A percentile compares a stretch with the other conserved stretches of the same genome.
These are phyloP conservation scores for Senna siamea DNA, from an alignment of 306 rosid genomes.

Conservation along the genomic window DNA sequence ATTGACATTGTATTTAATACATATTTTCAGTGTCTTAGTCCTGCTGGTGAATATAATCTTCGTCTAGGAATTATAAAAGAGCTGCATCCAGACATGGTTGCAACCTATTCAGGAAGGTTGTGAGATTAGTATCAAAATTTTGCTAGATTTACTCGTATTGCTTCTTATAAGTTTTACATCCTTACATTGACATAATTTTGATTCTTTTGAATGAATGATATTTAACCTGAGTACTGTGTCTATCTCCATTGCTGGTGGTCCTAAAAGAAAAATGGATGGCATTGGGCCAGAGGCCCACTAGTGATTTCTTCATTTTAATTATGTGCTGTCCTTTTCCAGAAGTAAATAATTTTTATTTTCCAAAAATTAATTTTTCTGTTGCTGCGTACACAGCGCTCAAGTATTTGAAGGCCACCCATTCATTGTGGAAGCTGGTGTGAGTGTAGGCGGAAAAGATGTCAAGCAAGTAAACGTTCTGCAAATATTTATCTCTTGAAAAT, in stretches of 20 bases:
- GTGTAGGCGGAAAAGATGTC: slow-evolving; percentile 94
- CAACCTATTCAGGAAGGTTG: slow-evolving; percentile 99
- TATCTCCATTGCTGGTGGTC: neutral
- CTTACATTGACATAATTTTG: slow-evolving; percentile 26
- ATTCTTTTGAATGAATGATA: slow-evolving; percentile 19
- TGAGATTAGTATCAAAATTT: slow-evolving; percentile 39
- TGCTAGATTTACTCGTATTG: slow-evolving; percentile 36
- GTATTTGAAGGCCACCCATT: slow-evolving; percentile 99
- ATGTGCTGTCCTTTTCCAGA: slow-evolving; percentile 23
- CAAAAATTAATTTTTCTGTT: slow-evolving; percentile 28
- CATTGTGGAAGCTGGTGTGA: slow-evolving; percentile 97
- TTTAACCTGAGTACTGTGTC: slow-evolving; percentile 27
- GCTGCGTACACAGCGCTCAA: slow-evolving; percentile 62
- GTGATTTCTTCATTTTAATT: neutral
- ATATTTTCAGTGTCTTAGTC: slow-evolving; percentile 87
- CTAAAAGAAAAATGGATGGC: neutral
- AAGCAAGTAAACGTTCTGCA: slow-evolving; percentile 67
- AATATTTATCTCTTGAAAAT: slow-evolving; percentile 21
- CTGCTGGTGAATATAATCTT: slow-evolving; percentile 98
- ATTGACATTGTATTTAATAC: slow-evolving; percentile 34
- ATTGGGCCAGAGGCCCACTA: neutral
- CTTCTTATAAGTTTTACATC: slow-evolving; percentile 28
- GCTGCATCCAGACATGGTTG: slow-evolving; percentile 98
- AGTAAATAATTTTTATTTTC: slow-evolving; percentile 14
- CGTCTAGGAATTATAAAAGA: slow-evolving; percentile 95